These are phyloP conservation scores for Akanthomyces dipterigenus DNA, from an alignment of 2,329 filamentous ascomycete species.

Conservation along the genomic window DNA sequence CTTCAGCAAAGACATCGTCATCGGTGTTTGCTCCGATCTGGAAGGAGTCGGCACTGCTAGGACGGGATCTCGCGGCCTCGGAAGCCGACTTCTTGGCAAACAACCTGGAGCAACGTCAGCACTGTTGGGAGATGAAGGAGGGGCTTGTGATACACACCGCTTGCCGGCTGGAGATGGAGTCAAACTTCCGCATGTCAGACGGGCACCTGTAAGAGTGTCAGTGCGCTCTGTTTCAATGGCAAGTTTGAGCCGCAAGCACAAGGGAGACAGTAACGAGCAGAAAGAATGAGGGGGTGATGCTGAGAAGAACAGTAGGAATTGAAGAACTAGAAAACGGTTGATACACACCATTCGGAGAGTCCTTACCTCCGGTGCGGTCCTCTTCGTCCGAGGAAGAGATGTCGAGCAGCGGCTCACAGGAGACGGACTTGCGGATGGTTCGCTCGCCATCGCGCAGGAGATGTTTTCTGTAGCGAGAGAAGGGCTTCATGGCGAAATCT, in stretches of 20 bases:
- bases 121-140: not conserved
- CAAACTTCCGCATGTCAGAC: constrained; percentile 7
- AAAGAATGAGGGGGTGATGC: too few species aligned
- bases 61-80: constrained; percentile 8
- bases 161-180: constrained; percentile 12
- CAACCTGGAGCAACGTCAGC: not conserved
- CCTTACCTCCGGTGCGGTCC: constrained; percentile 12
- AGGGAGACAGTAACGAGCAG: not conserved
- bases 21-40: constrained; percentile 10
- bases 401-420: constrained; percentile 12
- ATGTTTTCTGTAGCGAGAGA: constrained; percentile 1
- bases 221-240: not conserved
- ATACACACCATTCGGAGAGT: not conserved
- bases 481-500: not conserved
- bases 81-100: constrained; percentile 7
- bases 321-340: not conserved
- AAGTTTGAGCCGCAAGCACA: not conserved
- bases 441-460: constrained; percentile 1
- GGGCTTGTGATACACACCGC: not conserved
- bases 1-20: constrained; percentile 13
- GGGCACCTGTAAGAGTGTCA: constrained; percentile 8
- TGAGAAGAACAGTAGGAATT: too few species aligned
- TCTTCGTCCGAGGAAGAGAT: constrained; percentile 13
- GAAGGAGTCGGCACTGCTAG: constrained; percentile 10
- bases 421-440: constrained; percentile 13